These are phyloP conservation scores for Fusarium sp. DNA, from an alignment of 2,329 filamentous ascomycete species.

Conservation along the genomic window DNA sequence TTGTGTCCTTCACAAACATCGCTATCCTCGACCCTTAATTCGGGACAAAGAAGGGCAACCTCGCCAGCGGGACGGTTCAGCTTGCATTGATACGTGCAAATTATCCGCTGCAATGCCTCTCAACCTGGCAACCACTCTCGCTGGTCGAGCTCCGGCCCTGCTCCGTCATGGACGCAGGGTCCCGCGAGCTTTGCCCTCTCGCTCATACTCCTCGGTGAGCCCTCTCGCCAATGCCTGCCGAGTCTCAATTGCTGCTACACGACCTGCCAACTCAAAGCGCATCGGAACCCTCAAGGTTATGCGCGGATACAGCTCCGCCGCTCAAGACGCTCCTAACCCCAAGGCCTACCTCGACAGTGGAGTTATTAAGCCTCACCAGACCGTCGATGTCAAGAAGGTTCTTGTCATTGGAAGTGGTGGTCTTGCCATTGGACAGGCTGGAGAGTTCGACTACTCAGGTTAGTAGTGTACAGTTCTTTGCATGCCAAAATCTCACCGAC, in stretches of 20 bases:
- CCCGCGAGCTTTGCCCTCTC: slow-evolving; percentile 57
- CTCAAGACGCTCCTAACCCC: slow-evolving; percentile 79
- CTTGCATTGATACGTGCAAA: slow-evolving; percentile 51
- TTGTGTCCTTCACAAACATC: slow-evolving; percentile 36
- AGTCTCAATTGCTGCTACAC: slow-evolving; percentile 44
- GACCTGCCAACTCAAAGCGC: slow-evolving; percentile 55
- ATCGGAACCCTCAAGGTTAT: slow-evolving; percentile 60
- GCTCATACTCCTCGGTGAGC: slow-evolving; percentile 56
- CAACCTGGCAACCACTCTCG: slow-evolving; percentile 57
- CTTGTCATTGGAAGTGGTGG: slow-evolving; percentile 96
- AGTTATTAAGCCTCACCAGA: slow-evolving; percentile 80
- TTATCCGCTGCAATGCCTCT: slow-evolving; percentile 53
- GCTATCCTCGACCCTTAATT: slow-evolving; percentile 46
- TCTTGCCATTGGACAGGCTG: slow-evolving; percentile 95
- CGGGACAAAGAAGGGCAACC: slow-evolving; percentile 48
- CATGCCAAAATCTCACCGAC: slow-evolving; percentile 13
- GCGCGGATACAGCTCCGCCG: slow-evolving; percentile 55
- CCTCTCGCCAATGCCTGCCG: slow-evolving; percentile 45
- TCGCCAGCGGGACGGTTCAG: slow-evolving; percentile 52
- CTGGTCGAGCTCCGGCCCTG: slow-evolving; percentile 67
- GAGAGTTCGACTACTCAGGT: slow-evolving; percentile 99
- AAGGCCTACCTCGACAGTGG: slow-evolving; percentile 92
- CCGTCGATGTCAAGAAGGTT: slow-evolving; percentile 95
- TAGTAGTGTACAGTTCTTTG: slow-evolving; percentile 57
- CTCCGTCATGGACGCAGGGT: slow-evolving; percentile 66